Evolutionary conservation across 371 early-diverging fungal genomes (phyloP), one percentile per base, ranked within the genome.

Genomic region (Encephalitozoon cuniculi): DNA sequence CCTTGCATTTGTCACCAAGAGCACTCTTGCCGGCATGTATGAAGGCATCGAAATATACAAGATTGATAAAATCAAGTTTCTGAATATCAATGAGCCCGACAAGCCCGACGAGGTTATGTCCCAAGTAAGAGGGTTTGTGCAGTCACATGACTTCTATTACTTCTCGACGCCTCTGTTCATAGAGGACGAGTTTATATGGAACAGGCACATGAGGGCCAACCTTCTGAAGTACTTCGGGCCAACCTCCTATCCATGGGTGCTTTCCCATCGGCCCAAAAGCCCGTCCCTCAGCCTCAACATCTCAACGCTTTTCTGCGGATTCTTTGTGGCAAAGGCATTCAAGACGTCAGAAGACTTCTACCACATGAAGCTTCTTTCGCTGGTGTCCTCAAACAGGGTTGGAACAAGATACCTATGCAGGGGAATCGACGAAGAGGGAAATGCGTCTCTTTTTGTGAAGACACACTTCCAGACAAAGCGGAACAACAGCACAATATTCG

Each of bases 381-480:
- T 72, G n/a, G 70, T 82, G 5, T 79, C 74, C 26, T 72, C 34
- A n/a, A 74, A 55, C 25, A 79, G 75, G 54, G 71, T 82, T 40
- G 82, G 82, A 4, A 63, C 82, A 51, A 74, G 82, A 30, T 59
- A 77, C 39, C 40, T 77, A 18, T 66, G 77, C 32, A 52, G 82
- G 32, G 82, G 82, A 9, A 34, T 82, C 4, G 75, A 82, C 49
- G 67, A 67, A 2, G 65, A 65, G 21, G 82, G 82, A 34, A 77
- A 82, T 64, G 79, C 71, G 21, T 76, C 79, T 21, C 74, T 79
- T 54, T 79, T 77, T 72, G 82, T 82, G n/a, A 68, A 82, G 52
- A 82, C 81, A 65, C 21, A 23, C 23, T 75, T 75, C 23, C 26
- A 44, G 3, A 34, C 37, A 43, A 71, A 52, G 34, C 44, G 40